Evolutionary conservation across 306 rosid species (phyloP), one percentile per base, ranked within the genome.

Genomic region (Arachis hypogaea): DNA sequence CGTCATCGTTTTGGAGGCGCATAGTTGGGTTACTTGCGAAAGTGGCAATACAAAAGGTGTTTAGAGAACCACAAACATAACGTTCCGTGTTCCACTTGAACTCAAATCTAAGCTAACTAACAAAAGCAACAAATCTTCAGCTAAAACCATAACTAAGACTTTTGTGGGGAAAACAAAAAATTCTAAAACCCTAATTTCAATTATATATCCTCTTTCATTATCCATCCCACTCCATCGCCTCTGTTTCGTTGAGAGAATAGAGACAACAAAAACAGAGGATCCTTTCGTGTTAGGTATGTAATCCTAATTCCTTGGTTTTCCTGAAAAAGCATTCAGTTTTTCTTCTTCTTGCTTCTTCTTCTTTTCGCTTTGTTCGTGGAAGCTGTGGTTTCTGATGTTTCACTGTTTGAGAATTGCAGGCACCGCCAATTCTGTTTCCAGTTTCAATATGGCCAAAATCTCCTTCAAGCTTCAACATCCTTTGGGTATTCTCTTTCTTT

Each of bases 381-480:
- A 0, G 1, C 14, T 3, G 45, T 46, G 59, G 47, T 77, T 83
- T 74, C 51, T 87, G 63, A 85, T 87, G 71, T 69, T 78, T 74
- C 41, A 42, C 3, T 84, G 82, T 71, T 80, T 85, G 67, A 74
- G 80, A 52, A 87, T 83, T 72, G 77, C 88, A 87, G 92, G 59
- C 62, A 54, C 62, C 65, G 54, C 62, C 58, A 18, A 14, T 77
- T 58, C 54, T 38, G 8, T 63, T 70, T 42, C 61, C 65, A 59
- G 72, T 73, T 82, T 77, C 77, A 73, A 80, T 88, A 93, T 93
- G 98, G 86, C 88, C 11, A 89, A 84, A 76, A 73, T 80, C 71
- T 85, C 96, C 51, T 93, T 91, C 88, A 93, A 91, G 92, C 82
- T 81, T 57, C 88, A 91, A 52, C 96, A 83, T 77, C 88, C 92